These are phyloP conservation scores for Penicillium sp. DNA, from an alignment of 2,329 filamentous ascomycete genomes.

Conservation along the genomic window DNA sequence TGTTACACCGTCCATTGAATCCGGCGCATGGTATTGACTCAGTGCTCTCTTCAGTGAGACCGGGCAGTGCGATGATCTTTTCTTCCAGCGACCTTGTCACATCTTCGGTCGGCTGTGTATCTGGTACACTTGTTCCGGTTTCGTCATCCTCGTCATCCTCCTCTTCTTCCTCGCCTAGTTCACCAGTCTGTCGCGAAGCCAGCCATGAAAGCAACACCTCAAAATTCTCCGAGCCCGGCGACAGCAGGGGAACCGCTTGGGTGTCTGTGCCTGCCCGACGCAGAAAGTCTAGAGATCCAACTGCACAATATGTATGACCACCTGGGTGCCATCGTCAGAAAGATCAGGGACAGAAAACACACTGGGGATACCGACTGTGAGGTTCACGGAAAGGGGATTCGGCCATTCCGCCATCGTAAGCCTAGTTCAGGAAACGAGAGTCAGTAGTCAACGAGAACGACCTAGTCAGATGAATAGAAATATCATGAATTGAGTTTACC, in stretches of 20 bases:
- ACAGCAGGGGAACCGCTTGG: conserved; percentile 22
- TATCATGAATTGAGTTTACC: conserved; percentile 33
- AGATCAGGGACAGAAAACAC: conserved; percentile 6
- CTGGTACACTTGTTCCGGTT: not conserved
- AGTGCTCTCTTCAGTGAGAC: conserved; percentile 20
- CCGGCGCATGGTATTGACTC: conserved; percentile 60
- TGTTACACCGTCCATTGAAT: conserved; percentile 89
- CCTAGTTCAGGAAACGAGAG: conserved; percentile 47
- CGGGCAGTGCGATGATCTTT: conserved; percentile 28
- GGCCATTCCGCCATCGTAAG: conserved; percentile 81
- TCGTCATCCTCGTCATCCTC: conserved; percentile 26
- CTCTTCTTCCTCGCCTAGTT: conserved; percentile 33
- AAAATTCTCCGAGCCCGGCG: conserved; percentile 31
- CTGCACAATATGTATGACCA: conserved; percentile 87
- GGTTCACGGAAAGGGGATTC: conserved; percentile 79
- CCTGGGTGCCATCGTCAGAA: conserved; percentile 51
- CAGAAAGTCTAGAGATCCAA: conserved; percentile 76
- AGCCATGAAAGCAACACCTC: conserved; percentile 56
- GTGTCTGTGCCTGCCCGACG: conserved; percentile 54
- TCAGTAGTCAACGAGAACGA: not conserved
- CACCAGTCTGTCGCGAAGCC: conserved; percentile 64
- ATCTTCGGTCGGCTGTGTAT: conserved; percentile 4
- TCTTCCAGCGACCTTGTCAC: conserved; percentile 23
- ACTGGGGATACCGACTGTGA: conserved; percentile 60
- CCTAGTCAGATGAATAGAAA: not conserved